Evolutionary conservation across 257 asterid species (phyloP).

Genomic region (Leonotis leonurus): DNA sequence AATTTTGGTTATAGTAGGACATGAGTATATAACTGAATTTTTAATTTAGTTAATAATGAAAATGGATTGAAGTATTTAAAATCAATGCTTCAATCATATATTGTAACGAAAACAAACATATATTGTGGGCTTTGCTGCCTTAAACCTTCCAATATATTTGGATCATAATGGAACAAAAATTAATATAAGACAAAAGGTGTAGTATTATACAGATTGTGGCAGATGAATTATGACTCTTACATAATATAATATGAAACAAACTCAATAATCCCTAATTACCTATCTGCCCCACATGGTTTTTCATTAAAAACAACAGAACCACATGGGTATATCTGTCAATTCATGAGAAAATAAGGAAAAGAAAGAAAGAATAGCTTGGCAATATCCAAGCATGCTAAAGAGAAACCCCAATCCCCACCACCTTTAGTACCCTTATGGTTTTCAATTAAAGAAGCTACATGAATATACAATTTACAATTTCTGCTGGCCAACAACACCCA

Average conservation of each 20-base stretch:
- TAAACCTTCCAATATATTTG: not conserved
- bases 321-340: constrained; percentile 31
- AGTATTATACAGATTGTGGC: constrained; percentile 21
- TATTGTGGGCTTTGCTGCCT: too few relatives aligned
- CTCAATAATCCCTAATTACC: constrained; percentile 26
- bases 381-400: constrained; percentile 25
- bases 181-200: not conserved
- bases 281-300: constrained; percentile 47
- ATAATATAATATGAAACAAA: constrained; percentile 21
- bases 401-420: constrained; percentile 24
- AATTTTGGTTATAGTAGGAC: too few relatives aligned
- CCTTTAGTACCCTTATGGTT: constrained; percentile 28
- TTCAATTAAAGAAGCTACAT: constrained; percentile 46
- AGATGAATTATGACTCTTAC: constrained; percentile 20
- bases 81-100: too few relatives aligned
- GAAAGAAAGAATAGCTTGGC: constrained; percentile 40
- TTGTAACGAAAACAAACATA: too few relatives aligned
- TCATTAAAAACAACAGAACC: constrained; percentile 61
- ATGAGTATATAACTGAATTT: too few relatives aligned
- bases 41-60: too few relatives aligned
- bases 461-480: constrained; percentile 72
- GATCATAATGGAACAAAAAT: not conserved
- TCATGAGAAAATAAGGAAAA: constrained; percentile 10
- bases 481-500: constrained; percentile 17
- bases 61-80: too few relatives aligned